A percentile compares a stretch with the other conserved stretches of the same genome.
phyloP scores from a whole-genome alignment of 768 basidiomycete species.

The Rhodotorula diobovata region DNA sequence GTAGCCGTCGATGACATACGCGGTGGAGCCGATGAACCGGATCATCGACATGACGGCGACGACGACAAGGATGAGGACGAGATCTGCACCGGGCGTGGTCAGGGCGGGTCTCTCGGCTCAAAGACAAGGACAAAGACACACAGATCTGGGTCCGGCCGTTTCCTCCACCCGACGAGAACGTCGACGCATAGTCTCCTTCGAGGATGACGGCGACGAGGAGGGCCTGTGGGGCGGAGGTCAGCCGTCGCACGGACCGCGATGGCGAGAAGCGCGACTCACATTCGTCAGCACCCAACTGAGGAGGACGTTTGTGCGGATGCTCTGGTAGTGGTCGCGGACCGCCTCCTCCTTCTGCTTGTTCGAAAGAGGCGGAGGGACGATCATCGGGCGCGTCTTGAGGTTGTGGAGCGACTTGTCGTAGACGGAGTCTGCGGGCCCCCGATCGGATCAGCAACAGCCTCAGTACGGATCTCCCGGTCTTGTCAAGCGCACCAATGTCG shows the following conservation, averaged over 20 bases:
- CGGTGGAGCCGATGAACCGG: conserved; percentile 60
- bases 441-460: not conserved
- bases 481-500: conserved; percentile 35
- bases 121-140: not conserved
- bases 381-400: conserved; percentile 42
- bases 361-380: conserved; percentile 43
- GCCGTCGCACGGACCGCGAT: too few relatives aligned
- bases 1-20: conserved; percentile 46
- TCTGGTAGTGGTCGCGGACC: conserved; percentile 78
- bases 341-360: conserved; percentile 43
- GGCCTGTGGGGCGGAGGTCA: conserved; percentile 51
- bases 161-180: conserved; percentile 56
- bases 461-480: too few relatives aligned
- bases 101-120: not conserved
- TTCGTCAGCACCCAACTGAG: conserved; percentile 80
- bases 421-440: conserved; percentile 56
- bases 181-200: conserved; percentile 58
- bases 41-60: conserved; percentile 63
- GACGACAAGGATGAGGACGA: conserved; percentile 73
- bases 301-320: conserved; percentile 76
- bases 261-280: conserved; percentile 44
- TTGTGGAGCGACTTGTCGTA: conserved; percentile 84
- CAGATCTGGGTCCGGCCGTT: conserved; percentile 58
- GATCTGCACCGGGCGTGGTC: conserved; percentile 52
- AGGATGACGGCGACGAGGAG: conserved; percentile 67